Evolutionary conservation across 2,329 filamentous ascomycete species (phyloP), one percentile per base, ranked within the genome.

Genomic region (Spiromastix sp.): DNA sequence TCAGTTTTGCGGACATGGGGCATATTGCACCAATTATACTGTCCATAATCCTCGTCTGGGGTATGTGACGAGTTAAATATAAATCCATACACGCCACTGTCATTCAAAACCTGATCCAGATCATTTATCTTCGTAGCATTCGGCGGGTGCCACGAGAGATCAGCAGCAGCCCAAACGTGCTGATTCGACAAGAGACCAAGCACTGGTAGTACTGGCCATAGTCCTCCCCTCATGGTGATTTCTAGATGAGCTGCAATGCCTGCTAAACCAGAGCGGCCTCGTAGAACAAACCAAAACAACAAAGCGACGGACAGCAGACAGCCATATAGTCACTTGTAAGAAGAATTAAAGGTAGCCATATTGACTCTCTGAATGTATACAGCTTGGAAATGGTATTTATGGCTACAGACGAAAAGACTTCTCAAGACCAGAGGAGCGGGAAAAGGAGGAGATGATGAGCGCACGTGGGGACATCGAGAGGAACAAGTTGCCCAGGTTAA

Each of bases 21-120:
- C 82, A 91, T 91, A 51, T 91, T 87, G 59, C 84, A 91, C 68
- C 69, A 89, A 55, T 89, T 85, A 58, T 87, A 87, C 1, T 62
- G 68, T 4, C 75, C 74, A 56, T 82, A 79, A 24, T 64, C 46
- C 1, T 57, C 51, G 36, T 67, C 60, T 0, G 81, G 73, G 0
- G 72, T 71, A 2, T 60, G 45, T 1, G 80, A 84, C 21, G 71
- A 69, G 49, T 85, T 77, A 60, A 79, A 91, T 12, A 83, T 68
- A 52, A 85, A 87, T 2, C 80, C 82, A 54, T 85, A 79, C 0
- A 77, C 70, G 1, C 80, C 83, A 2, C 67, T 61, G 5, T 69
- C 67, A 38, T 69, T 64, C 32, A 85, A 52, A 0, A 72, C 77
- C 4, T 61, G 55, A 1, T 61, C 60, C 3, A 86, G 60, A 47